These are phyloP conservation scores for Cordyceps tenuipes DNA, from an alignment of 2,329 filamentous ascomycete genomes.

Conservation along the genomic window DNA sequence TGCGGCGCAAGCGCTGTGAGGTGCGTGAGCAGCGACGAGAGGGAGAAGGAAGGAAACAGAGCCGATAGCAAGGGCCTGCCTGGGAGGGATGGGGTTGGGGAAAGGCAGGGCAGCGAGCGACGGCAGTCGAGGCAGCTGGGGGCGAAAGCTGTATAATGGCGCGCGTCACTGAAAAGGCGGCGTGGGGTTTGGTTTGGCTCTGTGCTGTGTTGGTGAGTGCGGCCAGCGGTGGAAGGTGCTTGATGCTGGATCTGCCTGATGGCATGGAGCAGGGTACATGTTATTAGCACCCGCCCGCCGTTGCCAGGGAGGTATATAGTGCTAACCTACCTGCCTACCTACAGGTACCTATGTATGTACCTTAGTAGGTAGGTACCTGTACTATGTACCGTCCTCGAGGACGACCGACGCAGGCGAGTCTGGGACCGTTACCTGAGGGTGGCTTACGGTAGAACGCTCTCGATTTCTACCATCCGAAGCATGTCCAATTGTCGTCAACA, in stretches of 20 bases:
- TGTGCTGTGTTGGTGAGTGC: conserved; percentile 8
- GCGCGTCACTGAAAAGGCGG: conserved; percentile 11
- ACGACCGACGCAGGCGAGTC: not conserved
- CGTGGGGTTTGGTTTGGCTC: conserved; percentile 6
- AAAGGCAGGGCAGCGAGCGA: not conserved
- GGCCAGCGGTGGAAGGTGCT: too few species aligned
- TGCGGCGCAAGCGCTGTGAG: not conserved
- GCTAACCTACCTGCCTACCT: too few species aligned
- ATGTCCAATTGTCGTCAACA: not conserved
- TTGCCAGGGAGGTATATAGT: not conserved
- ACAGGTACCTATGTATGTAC: too few species aligned
- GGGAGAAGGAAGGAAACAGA: not conserved
- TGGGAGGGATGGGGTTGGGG: conserved; percentile 1
- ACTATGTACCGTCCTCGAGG: not conserved
- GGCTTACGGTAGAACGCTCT: too few species aligned
- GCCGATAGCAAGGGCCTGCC: conserved; percentile 9
- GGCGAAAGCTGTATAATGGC: conserved; percentile 12
- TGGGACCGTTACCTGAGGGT: not conserved
- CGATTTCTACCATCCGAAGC: not conserved
- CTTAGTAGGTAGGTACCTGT: too few species aligned
- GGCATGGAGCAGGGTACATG: not conserved
- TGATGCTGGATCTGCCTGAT: too few species aligned
- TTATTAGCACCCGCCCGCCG: not conserved
- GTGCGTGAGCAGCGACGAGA: not conserved
- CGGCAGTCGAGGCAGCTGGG: conserved; percentile 4